These are phyloP conservation scores for Trichophyton verrucosum DNA, from an alignment of 2,329 filamentous ascomycete species.

Conservation along the genomic window DNA sequence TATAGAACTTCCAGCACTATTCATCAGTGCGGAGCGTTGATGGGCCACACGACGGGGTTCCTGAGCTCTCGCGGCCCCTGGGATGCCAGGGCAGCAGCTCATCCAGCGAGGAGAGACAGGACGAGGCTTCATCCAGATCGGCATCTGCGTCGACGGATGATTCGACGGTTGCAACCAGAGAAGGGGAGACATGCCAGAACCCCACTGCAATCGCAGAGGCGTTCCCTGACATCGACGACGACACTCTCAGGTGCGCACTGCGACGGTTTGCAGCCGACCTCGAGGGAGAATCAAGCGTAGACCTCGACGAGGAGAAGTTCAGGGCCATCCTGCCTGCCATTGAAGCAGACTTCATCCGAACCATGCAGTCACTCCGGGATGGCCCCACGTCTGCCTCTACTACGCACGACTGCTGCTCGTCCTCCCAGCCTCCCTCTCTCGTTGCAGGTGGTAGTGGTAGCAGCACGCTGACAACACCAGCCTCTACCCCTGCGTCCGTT, in stretches of 20 bases:
- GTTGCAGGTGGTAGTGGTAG: not conserved
- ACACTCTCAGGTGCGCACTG: slow-evolving; percentile 41
- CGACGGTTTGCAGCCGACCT: slow-evolving; percentile 41
- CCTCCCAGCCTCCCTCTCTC: slow-evolving; percentile 8
- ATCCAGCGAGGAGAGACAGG: not conserved
- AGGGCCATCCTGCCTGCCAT: slow-evolving; percentile 41
- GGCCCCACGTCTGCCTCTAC: slow-evolving; percentile 12
- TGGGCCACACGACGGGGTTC: slow-evolving; percentile 46
- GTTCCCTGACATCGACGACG: slow-evolving; percentile 39
- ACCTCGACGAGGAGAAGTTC: slow-evolving; percentile 28
- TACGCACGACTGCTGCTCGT: slow-evolving; percentile 7
- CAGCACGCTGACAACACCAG: not conserved
- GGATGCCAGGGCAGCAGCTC: not conserved
- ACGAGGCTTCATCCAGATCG: not conserved
- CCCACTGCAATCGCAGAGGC: slow-evolving; percentile 38
- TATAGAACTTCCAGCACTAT: slow-evolving; percentile 52
- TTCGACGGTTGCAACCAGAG: not conserved
- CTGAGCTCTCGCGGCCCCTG: slow-evolving; percentile 29
- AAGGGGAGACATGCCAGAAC: slow-evolving; percentile 22
- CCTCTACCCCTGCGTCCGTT: not conserved
- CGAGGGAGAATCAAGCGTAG: not conserved
- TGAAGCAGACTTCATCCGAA: slow-evolving; percentile 42
- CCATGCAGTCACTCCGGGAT: slow-evolving; percentile 42
- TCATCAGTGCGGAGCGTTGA: slow-evolving; percentile 51
- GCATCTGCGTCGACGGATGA: not conserved